These are phyloP conservation scores for Fusarium siculi DNA, from an alignment of 2,329 filamentous ascomycete species.

Conservation along the genomic window DNA sequence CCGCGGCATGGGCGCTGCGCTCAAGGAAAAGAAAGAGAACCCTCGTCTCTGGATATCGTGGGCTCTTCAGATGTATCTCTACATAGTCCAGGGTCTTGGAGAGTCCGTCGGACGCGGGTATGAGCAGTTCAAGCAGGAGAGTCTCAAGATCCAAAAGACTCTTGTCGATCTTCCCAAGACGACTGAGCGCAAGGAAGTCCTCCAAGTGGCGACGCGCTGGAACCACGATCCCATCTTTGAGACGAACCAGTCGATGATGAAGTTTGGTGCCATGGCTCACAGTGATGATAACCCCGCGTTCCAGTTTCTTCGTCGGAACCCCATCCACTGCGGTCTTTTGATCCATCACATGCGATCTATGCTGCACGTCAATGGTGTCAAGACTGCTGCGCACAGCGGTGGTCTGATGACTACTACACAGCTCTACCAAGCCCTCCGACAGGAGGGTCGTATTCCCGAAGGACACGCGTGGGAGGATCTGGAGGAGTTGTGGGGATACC, in stretches of 20 bases:
- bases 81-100: conserved; percentile 26
- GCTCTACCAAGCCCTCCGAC: conserved; percentile 39
- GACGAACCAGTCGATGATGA: no score
- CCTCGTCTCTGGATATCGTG: conserved; percentile 29
- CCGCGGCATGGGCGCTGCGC: conserved; percentile 4
- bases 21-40: background rate
- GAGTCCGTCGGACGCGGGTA: background rate
- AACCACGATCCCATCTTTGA: conserved; percentile 25
- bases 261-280: no score
- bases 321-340: conserved; percentile 35
- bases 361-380: conserved; percentile 20
- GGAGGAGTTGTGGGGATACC: conserved; percentile 17
- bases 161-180: conserved; percentile 16
- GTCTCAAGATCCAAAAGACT: conserved; percentile 26
- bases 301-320: conserved; percentile 37
- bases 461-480: conserved; percentile 29
- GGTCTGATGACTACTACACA: conserved; percentile 31
- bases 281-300: no score
- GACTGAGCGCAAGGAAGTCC: background rate
- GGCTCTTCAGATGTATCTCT: conserved; percentile 32
- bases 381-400: conserved; percentile 20
- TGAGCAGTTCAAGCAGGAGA: conserved; percentile 16
- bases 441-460: conserved; percentile 21
- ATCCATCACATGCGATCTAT: conserved; percentile 31
- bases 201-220: conserved; percentile 21